Conservation (phyloP, 2,329 filamentous ascomycete genomes). For the Colletotrichum higginsianum region DNA sequence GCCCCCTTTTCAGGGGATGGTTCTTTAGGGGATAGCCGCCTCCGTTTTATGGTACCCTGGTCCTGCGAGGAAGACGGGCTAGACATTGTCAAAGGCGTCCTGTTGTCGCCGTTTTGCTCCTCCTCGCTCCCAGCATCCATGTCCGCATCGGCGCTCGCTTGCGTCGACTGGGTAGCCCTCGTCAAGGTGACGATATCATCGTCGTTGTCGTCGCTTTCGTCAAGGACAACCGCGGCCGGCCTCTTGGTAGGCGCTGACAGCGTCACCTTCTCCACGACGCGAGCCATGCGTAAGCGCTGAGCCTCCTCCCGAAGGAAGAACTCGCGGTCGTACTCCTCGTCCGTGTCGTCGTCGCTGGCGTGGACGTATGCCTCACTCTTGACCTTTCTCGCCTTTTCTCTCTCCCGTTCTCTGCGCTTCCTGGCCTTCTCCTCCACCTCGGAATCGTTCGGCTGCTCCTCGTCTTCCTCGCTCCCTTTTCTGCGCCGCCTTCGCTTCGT, state of each 20-base stretch:
- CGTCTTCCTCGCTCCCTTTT: slow-evolving; percentile 57
- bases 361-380: slow-evolving; percentile 89
- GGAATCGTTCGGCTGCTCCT: slow-evolving; percentile 69
- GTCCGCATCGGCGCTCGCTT: slow-evolving; percentile 45
- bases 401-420: slow-evolving; percentile 75
- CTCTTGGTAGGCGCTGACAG: slow-evolving; percentile 47
- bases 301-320: slow-evolving; percentile 86
- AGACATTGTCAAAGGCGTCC: slow-evolving; percentile 24
- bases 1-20: slow-evolving; percentile 7
- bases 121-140: slow-evolving; percentile 46
- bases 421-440: slow-evolving; percentile 76
- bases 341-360: slow-evolving; percentile 90
- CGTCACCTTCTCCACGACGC: slow-evolving; percentile 51
- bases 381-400: slow-evolving; percentile 83
- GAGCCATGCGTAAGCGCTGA: slow-evolving; percentile 53
- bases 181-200: slow-evolving; percentile 38
- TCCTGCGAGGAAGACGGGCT: slow-evolving; percentile 38
- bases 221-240: slow-evolving; percentile 46
- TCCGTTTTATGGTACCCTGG: slow-evolving; percentile 32
- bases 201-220: slow-evolving; percentile 45
- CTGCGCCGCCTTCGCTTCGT: slow-evolving; percentile 63
- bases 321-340: slow-evolving; percentile 77
- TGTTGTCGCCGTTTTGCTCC: slow-evolving; percentile 9
- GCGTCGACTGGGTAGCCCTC: slow-evolving; percentile 42
- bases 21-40: slow-evolving; percentile 17